A percentile compares a stretch with the other conserved stretches of the same genome.
Evolutionary conservation across 345 rosid species (phyloP).

Genomic region (Populus simonii): DNA sequence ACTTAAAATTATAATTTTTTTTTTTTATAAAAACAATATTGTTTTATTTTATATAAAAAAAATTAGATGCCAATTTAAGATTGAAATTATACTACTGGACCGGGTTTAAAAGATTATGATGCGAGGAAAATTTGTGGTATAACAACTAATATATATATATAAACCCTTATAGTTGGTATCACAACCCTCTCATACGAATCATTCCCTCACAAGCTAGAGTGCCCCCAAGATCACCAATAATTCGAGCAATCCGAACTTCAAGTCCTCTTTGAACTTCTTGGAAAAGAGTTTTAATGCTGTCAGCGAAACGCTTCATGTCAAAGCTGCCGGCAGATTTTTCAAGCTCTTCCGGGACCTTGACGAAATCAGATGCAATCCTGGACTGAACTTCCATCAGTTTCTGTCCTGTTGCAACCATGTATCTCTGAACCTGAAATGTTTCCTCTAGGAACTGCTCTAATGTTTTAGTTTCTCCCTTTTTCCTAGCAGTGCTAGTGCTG

Average conservation of each 20-base stretch:
- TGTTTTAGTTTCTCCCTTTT: conserved; percentile 47
- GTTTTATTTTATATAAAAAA: no score
- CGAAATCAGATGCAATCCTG: conserved; percentile 56
- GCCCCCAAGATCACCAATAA: conserved; percentile 84
- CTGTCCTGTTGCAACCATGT: conserved; percentile 85
- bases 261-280: conserved; percentile 89
- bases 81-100: no score
- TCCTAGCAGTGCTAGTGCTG: conserved; percentile 18
- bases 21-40: no score
- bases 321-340: conserved; percentile 39
- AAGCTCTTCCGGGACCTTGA: conserved; percentile 44
- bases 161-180: background rate
- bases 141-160: no score
- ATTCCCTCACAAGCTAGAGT: conserved; percentile 90
- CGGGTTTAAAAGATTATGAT: no score
- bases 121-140: no score
- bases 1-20: no score
- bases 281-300: conserved; percentile 53
- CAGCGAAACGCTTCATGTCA: conserved; percentile 66
- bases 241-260: conserved; percentile 82
- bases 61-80: no score
- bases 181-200: conserved; percentile 46
- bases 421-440: conserved; percentile 82
- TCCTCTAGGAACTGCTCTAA: conserved; percentile 77
- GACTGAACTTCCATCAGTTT: conserved; percentile 69